Percentiles rank a stretch among this genome's conserved stretches.
Evolutionary conservation across 352 stramenopile species (phyloP).

Genomic region (Phytopythium kandeliae): DNA sequence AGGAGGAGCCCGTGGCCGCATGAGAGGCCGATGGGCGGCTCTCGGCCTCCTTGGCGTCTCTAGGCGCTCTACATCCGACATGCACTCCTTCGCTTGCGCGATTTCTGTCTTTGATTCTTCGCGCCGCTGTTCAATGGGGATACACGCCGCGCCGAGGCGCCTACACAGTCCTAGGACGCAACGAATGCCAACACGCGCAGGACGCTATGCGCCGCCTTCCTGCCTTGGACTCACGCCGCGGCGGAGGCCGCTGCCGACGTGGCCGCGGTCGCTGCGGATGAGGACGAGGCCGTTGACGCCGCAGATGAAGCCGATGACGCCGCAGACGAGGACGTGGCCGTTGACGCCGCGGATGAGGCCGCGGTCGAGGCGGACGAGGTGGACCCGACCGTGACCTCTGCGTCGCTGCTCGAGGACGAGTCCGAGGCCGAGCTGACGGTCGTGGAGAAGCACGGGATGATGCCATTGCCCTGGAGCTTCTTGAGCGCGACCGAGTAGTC

Average conservation of each 20-base stretch:
- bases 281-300: too few species aligned
- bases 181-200: not conserved
- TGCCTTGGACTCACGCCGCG: too few species aligned
- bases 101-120: not conserved
- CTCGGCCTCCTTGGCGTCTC: too few species aligned
- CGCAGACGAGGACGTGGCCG: slow-evolving; percentile 11
- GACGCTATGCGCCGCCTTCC: too few species aligned
- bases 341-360: slow-evolving; percentile 6
- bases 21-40: not conserved
- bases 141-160: not conserved
- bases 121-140: too few species aligned
- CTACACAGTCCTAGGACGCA: slow-evolving; percentile 1
- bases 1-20: slow-evolving; percentile 12
- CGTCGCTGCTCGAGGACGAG: slow-evolving; percentile 11
- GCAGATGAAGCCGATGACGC: slow-evolving; percentile 10
- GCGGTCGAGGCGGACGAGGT: slow-evolving; percentile 16
- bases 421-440: slow-evolving; percentile 26
- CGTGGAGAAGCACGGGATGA: slow-evolving; percentile 63
- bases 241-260: not conserved
- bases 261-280: too few species aligned
- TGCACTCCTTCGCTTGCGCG: not conserved
- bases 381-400: slow-evolving; percentile 11
- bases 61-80: not conserved
- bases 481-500: slow-evolving; percentile 59
- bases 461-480: slow-evolving; percentile 64